These are phyloP conservation scores for Sporisorium scitamineum DNA, from an alignment of 1,284 basidiomycete species.

Conservation along the genomic window DNA sequence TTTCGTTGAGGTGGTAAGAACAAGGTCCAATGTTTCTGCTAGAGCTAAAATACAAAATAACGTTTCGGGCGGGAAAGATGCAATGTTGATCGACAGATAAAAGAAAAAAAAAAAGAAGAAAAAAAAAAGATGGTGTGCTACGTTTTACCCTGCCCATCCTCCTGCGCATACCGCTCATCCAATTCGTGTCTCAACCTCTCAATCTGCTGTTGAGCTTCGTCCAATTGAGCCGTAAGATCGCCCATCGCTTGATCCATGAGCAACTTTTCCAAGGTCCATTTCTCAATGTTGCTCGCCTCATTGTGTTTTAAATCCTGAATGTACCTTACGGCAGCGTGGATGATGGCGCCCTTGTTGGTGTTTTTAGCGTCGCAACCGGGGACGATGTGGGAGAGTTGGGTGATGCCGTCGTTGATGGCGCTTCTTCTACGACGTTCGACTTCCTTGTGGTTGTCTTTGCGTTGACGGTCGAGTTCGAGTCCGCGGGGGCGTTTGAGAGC, in stretches of 20 bases:
- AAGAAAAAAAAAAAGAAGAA: too few relatives aligned
- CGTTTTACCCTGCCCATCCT: neutral
- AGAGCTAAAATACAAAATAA: constrained; percentile 11
- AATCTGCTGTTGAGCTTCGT: constrained; percentile 52
- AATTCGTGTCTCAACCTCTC: constrained; percentile 59
- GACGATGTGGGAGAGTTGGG: constrained; percentile 87
- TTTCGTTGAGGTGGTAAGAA: constrained; percentile 29
- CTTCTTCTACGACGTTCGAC: constrained; percentile 92
- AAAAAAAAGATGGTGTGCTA: neutral
- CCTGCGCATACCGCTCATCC: constrained; percentile 14
- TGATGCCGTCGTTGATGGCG: constrained; percentile 96
- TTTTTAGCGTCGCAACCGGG: constrained; percentile 83
- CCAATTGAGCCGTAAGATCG: constrained; percentile 64
- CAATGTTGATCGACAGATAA: too few relatives aligned
- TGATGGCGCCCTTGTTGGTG: constrained; percentile 82
- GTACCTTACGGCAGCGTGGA: constrained; percentile 84
- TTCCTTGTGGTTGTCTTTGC: constrained; percentile 77
- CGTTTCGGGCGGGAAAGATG: too few relatives aligned
- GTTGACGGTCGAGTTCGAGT: constrained; percentile 60
- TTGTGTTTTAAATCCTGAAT: constrained; percentile 90
- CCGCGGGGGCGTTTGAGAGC: constrained; percentile 46
- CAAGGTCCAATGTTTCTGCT: neutral
- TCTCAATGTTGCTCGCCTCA: constrained; percentile 86
- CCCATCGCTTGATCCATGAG: constrained; percentile 82
- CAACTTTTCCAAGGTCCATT: constrained; percentile 90